Evolutionary conservation across 2,329 filamentous ascomycete species (phyloP).

Genomic region (Gaeumannomyces sp.): DNA sequence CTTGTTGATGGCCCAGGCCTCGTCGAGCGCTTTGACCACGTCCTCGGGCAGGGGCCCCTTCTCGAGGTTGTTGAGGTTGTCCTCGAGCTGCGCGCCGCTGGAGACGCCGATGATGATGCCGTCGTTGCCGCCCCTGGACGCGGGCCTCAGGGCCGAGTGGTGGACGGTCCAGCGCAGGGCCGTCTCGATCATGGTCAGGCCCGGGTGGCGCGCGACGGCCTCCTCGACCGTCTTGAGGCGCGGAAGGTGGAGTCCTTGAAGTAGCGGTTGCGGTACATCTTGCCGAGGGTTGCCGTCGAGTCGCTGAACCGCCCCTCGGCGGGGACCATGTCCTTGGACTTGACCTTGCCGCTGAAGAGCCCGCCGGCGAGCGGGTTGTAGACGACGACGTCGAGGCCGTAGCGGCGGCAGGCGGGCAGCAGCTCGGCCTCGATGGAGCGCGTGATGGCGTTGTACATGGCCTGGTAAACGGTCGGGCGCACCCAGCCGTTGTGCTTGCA

Average conservation of each 20-base stretch:
- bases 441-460: conserved; percentile 79
- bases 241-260: conserved; percentile 52
- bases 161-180: conserved; percentile 64
- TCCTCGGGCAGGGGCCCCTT: conserved; percentile 65
- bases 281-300: conserved; percentile 18
- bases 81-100: conserved; percentile 40
- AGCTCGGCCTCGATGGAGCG: conserved; percentile 70
- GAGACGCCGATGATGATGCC: conserved; percentile 46
- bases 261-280: conserved; percentile 55
- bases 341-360: conserved; percentile 74
- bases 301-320: conserved; percentile 19
- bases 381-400: conserved; percentile 71
- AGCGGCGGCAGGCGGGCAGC: conserved; percentile 65
- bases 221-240: conserved; percentile 58
- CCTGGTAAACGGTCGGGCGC: conserved; percentile 77
- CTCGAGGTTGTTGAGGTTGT: conserved; percentile 43
- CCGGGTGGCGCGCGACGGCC: conserved; percentile 54
- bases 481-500: conserved; percentile 79
- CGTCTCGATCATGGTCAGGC: conserved; percentile 58
- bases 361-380: conserved; percentile 82
- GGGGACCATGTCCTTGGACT: conserved; percentile 41
- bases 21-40: conserved; percentile 63
- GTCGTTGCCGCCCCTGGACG: conserved; percentile 25
- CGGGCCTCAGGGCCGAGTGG: conserved; percentile 39
- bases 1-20: conserved; percentile 71